Percentiles rank a stretch among this genome's conserved stretches.
Evolutionary conservation across 2,329 filamentous ascomycete species (phyloP).

Genomic region (Amauroascus verrucosus): DNA sequence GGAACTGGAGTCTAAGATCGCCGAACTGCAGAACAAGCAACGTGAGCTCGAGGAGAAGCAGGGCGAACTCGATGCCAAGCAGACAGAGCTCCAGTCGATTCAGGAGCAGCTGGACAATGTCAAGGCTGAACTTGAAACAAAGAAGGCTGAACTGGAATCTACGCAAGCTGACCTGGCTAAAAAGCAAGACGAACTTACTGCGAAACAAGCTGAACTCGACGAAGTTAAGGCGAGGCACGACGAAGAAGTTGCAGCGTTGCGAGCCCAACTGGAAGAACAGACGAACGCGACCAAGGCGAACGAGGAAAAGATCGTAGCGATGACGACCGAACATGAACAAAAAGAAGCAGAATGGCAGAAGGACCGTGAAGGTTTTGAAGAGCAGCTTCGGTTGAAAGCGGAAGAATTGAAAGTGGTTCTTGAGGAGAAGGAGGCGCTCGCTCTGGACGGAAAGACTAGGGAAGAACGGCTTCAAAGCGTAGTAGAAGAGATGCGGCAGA

Average conservation of each 20-base stretch:
- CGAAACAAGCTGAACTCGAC: constrained; percentile 26
- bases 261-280: constrained; percentile 17
- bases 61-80: constrained; percentile 17
- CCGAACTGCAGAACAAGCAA: constrained; percentile 15
- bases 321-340: constrained; percentile 23
- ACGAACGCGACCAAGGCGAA: constrained; percentile 17
- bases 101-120: constrained; percentile 25
- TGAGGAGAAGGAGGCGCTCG: constrained; percentile 22
- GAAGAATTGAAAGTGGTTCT: constrained; percentile 37
- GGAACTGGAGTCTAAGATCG: constrained; percentile 17
- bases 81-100: constrained; percentile 18
- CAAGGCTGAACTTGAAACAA: constrained; percentile 26
- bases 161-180: constrained; percentile 17
- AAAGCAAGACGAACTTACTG: constrained; percentile 18
- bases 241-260: constrained; percentile 16
- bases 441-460: constrained; percentile 35
- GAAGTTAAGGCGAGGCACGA: constrained; percentile 23
- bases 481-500: constrained; percentile 36
- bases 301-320: constrained; percentile 21
- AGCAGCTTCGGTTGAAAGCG: constrained; percentile 32
- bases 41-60: constrained; percentile 22
- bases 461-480: constrained; percentile 38
- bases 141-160: constrained; percentile 24
- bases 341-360: constrained; percentile 28
- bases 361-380: constrained; percentile 25